phyloP scores from a whole-genome alignment of 164 flowering plant genomes.

The Malania oleifera region DNA sequence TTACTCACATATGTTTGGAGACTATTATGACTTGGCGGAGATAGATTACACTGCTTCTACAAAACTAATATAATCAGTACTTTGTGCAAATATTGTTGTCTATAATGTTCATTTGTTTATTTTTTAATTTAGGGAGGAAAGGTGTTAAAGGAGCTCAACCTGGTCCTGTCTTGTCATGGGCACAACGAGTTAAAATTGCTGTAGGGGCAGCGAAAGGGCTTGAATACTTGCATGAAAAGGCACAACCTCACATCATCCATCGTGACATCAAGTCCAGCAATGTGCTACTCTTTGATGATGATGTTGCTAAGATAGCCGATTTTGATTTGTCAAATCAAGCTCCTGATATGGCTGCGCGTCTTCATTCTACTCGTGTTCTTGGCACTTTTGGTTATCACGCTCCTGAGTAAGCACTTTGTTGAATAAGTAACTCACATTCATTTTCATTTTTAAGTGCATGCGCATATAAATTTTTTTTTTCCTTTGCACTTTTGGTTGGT shows the following conservation, averaged over 20 bases:
- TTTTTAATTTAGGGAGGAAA: conserved; percentile 53
- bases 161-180: conserved; percentile 81
- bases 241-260: conserved; percentile 72
- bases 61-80: too few species aligned
- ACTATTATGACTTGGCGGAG: too few species aligned
- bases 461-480: too few species aligned
- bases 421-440: not conserved
- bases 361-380: conserved; percentile 92
- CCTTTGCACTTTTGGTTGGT: not conserved
- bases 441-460: not conserved
- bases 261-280: conserved; percentile 92
- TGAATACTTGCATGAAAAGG: conserved; percentile 81
- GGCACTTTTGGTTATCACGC: conserved; percentile 96
- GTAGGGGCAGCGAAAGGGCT: conserved; percentile 96
- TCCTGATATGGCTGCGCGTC: conserved; percentile 89
- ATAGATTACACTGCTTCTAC: too few species aligned
- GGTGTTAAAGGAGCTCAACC: conserved; percentile 93
- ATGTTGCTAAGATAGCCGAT: conserved; percentile 82
- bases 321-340: conserved; percentile 90
- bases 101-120: not conserved
- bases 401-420: conserved; percentile 62
- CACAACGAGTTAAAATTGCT: conserved; percentile 81
- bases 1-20: not conserved
- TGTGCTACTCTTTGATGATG: conserved; percentile 76
- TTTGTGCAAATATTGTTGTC: not conserved